A percentile compares a stretch with the other conserved stretches of the same genome.
These are phyloP conservation scores for Beta lomatogona DNA, from an alignment of 179 eudicot genomes.

Conservation along the genomic window DNA sequence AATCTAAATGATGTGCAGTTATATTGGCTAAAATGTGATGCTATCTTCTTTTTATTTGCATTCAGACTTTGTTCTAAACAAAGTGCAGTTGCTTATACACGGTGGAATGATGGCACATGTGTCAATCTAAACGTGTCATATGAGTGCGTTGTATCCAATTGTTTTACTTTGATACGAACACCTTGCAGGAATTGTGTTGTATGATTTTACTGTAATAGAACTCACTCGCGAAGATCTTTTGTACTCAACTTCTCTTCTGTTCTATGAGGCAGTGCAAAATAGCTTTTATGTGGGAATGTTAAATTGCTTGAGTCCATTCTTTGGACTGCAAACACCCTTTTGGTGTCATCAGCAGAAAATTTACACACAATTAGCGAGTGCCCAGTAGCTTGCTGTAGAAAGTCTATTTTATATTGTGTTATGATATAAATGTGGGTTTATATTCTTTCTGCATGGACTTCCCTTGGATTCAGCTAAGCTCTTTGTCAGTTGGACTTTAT, in stretches of 20 bases:
- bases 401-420: not conserved
- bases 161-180: not conserved
- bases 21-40: not conserved
- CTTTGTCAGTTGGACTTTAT: not conserved
- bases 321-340: not conserved
- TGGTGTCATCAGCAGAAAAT: not conserved
- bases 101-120: not conserved
- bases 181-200: not conserved
- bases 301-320: not conserved
- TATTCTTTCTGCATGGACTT: not conserved
- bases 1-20: not conserved
- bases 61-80: not conserved
- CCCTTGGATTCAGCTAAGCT: not conserved
- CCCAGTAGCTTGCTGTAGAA: not conserved
- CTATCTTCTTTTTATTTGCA: not conserved
- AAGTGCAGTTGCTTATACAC: constrained; percentile 12
- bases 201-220: constrained; percentile 2
- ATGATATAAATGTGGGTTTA: not conserved
- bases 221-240: not conserved
- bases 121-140: not conserved
- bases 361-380: not conserved
- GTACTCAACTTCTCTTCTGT: not conserved
- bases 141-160: not conserved
- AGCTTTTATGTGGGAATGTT: not conserved
- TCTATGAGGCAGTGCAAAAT: not conserved